Conservation (phyloP, 169 alveolate genomes). For the Cyclospora cayetanensis region DNA sequence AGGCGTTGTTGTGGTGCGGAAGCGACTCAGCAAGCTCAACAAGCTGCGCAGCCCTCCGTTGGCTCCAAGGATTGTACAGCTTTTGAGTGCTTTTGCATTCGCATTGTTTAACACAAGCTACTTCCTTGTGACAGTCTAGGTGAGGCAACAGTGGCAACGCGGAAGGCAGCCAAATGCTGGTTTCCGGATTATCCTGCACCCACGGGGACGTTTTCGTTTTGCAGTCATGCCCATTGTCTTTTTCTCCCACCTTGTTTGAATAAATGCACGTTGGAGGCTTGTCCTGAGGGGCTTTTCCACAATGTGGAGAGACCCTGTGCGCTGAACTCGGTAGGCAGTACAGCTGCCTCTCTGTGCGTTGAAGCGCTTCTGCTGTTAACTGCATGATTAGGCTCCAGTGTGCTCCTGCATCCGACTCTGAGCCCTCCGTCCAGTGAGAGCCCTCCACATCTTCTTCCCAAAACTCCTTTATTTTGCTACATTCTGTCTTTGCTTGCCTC, state of each 20-base stretch:
- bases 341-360: conserved; percentile 1
- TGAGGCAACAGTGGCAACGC: conserved; percentile 9
- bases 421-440: neutral
- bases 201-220: neutral
- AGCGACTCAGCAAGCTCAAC: conserved; percentile 23
- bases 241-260: neutral
- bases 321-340: neutral
- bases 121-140: neutral
- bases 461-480: neutral
- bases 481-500: neutral
- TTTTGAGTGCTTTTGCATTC: neutral
- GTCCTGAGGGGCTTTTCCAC: neutral
- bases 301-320: neutral
- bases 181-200: neutral
- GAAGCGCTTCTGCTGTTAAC: conserved; percentile 3
- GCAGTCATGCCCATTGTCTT: neutral
- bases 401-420: neutral
- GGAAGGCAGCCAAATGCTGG: neutral
- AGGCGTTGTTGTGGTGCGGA: neutral
- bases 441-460: neutral
- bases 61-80: neutral
- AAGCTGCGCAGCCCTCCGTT: neutral
- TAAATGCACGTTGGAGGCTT: neutral
- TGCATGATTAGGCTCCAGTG: neutral
- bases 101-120: neutral